Conservation (phyloP, 1,139 yeast species). For the Sugiyamaella castrensis region DNA sequence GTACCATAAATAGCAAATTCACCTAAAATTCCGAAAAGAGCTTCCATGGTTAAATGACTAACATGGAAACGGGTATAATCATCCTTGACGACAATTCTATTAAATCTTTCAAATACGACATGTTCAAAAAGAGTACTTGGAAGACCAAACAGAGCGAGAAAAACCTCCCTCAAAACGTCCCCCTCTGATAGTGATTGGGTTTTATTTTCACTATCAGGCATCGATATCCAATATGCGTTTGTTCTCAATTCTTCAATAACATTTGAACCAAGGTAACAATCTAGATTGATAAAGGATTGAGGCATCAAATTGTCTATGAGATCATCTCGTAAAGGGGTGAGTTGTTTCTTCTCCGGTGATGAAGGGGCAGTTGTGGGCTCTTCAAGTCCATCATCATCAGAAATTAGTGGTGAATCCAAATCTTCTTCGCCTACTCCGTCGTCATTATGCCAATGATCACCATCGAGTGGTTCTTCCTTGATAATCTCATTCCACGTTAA, state of each 20-base stretch:
- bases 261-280: neutral
- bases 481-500: slow-evolving; percentile 30
- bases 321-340: no score
- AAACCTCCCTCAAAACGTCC: slow-evolving; percentile 23
- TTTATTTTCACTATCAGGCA: neutral
- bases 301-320: neutral
- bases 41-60: slow-evolving; percentile 15
- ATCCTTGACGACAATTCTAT: slow-evolving; percentile 5
- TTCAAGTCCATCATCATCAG: neutral
- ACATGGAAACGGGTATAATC: slow-evolving; percentile 3
- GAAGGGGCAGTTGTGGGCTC: neutral
- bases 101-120: slow-evolving; percentile 1
- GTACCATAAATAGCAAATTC: slow-evolving; percentile 19
- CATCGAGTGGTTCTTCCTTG: slow-evolving; percentile 27
- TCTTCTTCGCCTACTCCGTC: slow-evolving; percentile 7
- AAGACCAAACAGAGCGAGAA: slow-evolving; percentile 21
- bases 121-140: slow-evolving; percentile 14
- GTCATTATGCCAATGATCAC: slow-evolving; percentile 26
- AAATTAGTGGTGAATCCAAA: neutral
- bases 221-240: slow-evolving; percentile 2
- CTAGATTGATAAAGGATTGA: slow-evolving; percentile 4
- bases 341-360: neutral
- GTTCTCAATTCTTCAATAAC: neutral
- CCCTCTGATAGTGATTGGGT: slow-evolving; percentile 15
- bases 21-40: slow-evolving; percentile 14